Evolutionary conservation across 179 eudicot genomes (phyloP).

Genomic region (Vitellaria paradoxa): DNA sequence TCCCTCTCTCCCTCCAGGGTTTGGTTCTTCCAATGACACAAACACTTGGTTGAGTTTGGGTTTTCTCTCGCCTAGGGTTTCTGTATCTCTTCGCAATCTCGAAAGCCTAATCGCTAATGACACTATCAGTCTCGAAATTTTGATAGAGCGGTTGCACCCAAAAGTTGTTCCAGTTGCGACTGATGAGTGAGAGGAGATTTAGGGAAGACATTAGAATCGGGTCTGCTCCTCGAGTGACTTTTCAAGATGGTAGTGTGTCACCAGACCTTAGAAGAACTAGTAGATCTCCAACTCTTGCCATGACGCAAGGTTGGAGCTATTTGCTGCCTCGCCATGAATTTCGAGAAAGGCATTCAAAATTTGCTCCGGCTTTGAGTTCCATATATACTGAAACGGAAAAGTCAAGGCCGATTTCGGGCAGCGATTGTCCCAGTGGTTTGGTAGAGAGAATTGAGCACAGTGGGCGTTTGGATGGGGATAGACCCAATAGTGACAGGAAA

Average conservation of each 20-base stretch:
- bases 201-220: constrained; percentile 1
- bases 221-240: not conserved
- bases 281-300: not conserved
- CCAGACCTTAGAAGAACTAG: not conserved
- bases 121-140: not conserved
- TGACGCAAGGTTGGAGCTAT: not conserved
- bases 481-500: too few relatives aligned
- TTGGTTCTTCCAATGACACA: too few relatives aligned
- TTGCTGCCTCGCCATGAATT: constrained; percentile 10
- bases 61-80: constrained; percentile 4
- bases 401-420: not conserved
- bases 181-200: constrained; percentile 17
- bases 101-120: not conserved
- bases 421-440: not conserved
- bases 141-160: too few relatives aligned
- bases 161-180: not conserved
- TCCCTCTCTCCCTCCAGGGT: too few relatives aligned
- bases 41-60: too few relatives aligned
- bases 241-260: not conserved
- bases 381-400: not conserved
- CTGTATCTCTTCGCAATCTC: not conserved
- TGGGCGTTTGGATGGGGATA: constrained; percentile 7
- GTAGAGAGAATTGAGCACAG: constrained; percentile 20
- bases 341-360: constrained; percentile 6
- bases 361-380: not conserved